Evolutionary conservation across 1,284 basidiomycete species (phyloP), one percentile per base, ranked within the genome.

Genomic region (Anthracocystis panici-leucophaei): DNA sequence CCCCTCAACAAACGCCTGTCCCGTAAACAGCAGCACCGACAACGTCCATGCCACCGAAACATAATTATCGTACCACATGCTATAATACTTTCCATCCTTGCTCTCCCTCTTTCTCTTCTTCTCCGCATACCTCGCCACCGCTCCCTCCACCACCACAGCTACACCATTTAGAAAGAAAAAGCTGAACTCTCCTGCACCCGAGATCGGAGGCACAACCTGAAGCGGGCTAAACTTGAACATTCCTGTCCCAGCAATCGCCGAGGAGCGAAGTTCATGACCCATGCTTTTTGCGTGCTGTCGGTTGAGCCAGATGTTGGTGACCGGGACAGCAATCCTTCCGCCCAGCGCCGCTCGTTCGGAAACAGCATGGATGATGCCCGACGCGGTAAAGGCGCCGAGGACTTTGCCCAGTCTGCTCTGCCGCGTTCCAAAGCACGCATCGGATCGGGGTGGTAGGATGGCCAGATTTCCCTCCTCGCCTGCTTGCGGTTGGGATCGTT

Each of bases 321-420:
- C 51, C 3, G 77, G 77, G 9, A 76, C 64, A 8, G 77, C 75
- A 12, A 77, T 33, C 9, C 77, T 51, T 4, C 77, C 74, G 14
- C 77, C 74, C 29, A 78, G 46, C 1, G 77, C 77, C 0, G 74
- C 73, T 10, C 74, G 57, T 59, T 78, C 74, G 1, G 61, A 65
- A 14, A 78, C 68, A 16, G 69, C 74, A 38, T 78, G 77, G 49
- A 78, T 73, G 48, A 76, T 64, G 38, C 77, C 77, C 1, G 65
- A 70, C 0, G 77, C 77, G 2, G 65, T 65, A 20, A 78, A 78
- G 0, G 77, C 77, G 11, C 77, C 77, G 27, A 78, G 55, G 6
- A 78, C 74, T 44, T 78, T 78, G n/a, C 77, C 77, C 77, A 78
- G 46, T 78, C 77, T 27, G 68, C 74, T 16, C 69, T n/a, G 0